Conservation (phyloP, 2,329 filamentous ascomycete genomes). For the Dendrostoma leiphaemia region DNA sequence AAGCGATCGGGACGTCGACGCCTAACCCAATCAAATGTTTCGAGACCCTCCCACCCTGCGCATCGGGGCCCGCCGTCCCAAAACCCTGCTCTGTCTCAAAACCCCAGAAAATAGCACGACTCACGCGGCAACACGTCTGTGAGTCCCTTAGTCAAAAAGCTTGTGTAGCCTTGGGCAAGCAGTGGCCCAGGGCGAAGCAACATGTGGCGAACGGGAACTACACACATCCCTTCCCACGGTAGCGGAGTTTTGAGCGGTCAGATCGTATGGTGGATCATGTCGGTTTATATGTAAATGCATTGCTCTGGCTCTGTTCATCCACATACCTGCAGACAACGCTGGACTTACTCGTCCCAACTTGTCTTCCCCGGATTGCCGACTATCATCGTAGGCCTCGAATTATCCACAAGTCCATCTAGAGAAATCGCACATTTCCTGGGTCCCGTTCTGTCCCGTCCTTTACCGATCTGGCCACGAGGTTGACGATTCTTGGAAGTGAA, state of each 20-base stretch:
- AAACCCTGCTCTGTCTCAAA: conserved; percentile 8
- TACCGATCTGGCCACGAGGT: no score
- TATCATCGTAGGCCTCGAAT: no score
- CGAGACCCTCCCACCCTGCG: no score
- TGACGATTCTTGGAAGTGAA: no score
- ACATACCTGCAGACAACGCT: background rate
- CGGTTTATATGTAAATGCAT: background rate
- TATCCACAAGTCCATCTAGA: background rate
- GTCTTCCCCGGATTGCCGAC: background rate
- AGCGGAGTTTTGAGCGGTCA: background rate
- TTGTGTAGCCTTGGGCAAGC: no score
- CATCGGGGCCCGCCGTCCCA: no score
- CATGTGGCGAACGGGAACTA: background rate
- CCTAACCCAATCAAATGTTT: no score
- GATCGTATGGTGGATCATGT: background rate
- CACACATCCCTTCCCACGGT: conserved; percentile 1
- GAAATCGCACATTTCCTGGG: background rate
- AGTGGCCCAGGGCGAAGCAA: no score
- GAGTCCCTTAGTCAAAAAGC: no score
- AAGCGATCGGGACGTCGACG: no score
- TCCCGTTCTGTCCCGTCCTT: background rate
- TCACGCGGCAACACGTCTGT: background rate
- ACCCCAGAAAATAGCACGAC: conserved; percentile 11
- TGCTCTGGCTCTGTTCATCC: background rate
- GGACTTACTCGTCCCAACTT: background rate